phyloP scores from a whole-genome alignment of 1,284 basidiomycete genomes.

The Rhodotorula sp. region DNA sequence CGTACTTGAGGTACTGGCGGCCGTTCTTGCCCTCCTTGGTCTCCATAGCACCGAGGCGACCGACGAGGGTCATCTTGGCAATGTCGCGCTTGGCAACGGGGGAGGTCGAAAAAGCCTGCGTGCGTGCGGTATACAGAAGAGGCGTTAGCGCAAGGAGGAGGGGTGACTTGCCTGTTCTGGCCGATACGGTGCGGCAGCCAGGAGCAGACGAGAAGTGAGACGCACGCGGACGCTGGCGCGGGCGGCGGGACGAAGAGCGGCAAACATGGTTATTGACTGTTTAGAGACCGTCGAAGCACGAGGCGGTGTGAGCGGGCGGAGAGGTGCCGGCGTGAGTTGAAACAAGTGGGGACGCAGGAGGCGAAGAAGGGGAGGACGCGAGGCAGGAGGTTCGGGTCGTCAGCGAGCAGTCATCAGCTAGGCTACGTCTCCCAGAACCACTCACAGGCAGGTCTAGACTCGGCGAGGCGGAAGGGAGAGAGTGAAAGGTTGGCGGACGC shows the following conservation, averaged over 20 bases:
- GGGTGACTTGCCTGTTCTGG: neutral
- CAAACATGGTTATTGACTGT: conserved; percentile 19
- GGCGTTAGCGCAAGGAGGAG: neutral
- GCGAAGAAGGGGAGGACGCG: neutral
- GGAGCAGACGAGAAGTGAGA: neutral
- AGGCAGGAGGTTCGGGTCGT: neutral
- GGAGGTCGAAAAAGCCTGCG: conserved; percentile 68
- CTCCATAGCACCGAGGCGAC: conserved; percentile 67
- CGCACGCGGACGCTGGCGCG: conserved; percentile 29
- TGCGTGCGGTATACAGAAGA: conserved; percentile 46
- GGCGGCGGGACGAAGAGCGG: conserved; percentile 29
- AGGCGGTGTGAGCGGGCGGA: neutral
- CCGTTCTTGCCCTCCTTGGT: conserved; percentile 66
- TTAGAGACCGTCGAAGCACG: neutral
- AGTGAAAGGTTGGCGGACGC: neutral
- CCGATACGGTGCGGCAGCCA: too few relatives aligned
- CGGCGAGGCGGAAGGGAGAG: neutral
- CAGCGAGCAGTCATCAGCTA: neutral
- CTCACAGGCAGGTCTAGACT: neutral
- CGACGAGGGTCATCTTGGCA: conserved; percentile 72
- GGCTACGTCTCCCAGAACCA: neutral
- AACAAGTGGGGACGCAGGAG: neutral
- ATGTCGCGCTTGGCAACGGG: conserved; percentile 50
- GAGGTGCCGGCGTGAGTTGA: neutral
- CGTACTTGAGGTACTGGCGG: conserved; percentile 60